Evolutionary conservation across 2,329 filamentous ascomycete species (phyloP), one percentile per base, ranked within the genome.

Genomic region (Ceratocystis albifundus): DNA sequence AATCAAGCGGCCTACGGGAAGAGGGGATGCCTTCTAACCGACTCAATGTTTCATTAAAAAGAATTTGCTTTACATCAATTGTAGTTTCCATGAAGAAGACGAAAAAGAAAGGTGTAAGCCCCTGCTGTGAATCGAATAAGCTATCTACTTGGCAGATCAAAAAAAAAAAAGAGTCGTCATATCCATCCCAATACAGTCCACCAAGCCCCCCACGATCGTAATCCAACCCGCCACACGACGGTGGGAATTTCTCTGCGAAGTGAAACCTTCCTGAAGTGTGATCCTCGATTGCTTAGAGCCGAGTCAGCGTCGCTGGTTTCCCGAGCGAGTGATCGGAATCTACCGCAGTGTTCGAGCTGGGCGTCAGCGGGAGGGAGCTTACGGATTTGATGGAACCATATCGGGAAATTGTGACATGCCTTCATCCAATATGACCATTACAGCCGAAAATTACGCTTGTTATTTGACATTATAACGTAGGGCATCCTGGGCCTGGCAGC

Each of bases 201-300:
- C 80, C 83, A 85, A 81, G 75, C 82, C 82, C 81, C 79, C 74
- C 79, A 77, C 80, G 78, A 80, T 80, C 83, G 84, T 86, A 75
- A 81, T 87, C 84, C 84, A 84, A 76, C 79, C 77, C 84, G 85
- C 85, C 84, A 87, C 80, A 80, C 80, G 80, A 85, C 82, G 84
- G 84, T 83, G 84, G 82, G 84, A 80, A 84, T 79, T 75, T 75
- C 84, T 86, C 82, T 87, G 84, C 84, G 85, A 83, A 85, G 84
- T 87, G 82, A 87, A 77, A 67, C 84, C 84, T 86, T 84, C 81
- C 85, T 87, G 80, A 84, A 86, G 84, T 72, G 74, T 87, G 72
- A 78, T 83, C 82, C 83, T 82, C 84, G 55, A 85, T 82, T 84
- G 82, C 84, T 85, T 82, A 87, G 76, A 83, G 79, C 76, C 76